These are phyloP conservation scores for Aspergillus thermomutatus DNA, from an alignment of 2,329 filamentous ascomycete genomes.

Conservation along the genomic window DNA sequence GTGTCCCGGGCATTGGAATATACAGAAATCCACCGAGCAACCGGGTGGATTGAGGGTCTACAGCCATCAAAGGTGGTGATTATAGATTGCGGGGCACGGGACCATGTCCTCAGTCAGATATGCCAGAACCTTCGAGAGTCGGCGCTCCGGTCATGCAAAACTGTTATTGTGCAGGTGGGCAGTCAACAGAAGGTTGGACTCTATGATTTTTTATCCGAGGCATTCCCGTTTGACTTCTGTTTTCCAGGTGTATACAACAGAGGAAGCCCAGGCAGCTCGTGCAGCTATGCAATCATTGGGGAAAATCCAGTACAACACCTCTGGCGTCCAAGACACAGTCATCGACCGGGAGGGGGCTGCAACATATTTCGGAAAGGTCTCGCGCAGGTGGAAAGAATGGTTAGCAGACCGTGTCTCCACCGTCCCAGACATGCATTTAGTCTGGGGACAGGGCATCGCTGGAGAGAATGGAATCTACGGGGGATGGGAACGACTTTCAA, in stretches of 20 bases:
- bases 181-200: slow-evolving; percentile 3
- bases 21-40: neutral
- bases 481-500: slow-evolving; percentile 3
- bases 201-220: neutral
- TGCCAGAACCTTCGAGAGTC: neutral
- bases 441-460: slow-evolving; percentile 3
- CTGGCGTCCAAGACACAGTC: slow-evolving; percentile 3
- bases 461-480: slow-evolving; percentile 5
- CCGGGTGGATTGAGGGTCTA: slow-evolving; percentile 3
- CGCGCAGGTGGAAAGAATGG: slow-evolving; percentile 8
- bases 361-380: slow-evolving; percentile 1
- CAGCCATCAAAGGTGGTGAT: slow-evolving; percentile 7
- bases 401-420: neutral
- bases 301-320: slow-evolving; percentile 11
- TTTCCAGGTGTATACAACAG: slow-evolving; percentile 6
- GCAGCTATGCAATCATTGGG: slow-evolving; percentile 1
- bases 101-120: neutral
- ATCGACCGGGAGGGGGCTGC: slow-evolving; percentile 1
- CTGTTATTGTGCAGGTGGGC: slow-evolving; percentile 1
- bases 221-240: neutral
- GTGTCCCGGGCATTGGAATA: slow-evolving; percentile 1
- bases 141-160: neutral
- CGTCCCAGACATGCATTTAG: slow-evolving; percentile 5
- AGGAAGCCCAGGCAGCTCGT: neutral
- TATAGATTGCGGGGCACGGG: slow-evolving; percentile 7